Percentiles rank a stretch among this genome's conserved stretches.
Evolutionary conservation across 164 flowering plant genomes (phyloP).

Genomic region (Magnolia officinalis): DNA sequence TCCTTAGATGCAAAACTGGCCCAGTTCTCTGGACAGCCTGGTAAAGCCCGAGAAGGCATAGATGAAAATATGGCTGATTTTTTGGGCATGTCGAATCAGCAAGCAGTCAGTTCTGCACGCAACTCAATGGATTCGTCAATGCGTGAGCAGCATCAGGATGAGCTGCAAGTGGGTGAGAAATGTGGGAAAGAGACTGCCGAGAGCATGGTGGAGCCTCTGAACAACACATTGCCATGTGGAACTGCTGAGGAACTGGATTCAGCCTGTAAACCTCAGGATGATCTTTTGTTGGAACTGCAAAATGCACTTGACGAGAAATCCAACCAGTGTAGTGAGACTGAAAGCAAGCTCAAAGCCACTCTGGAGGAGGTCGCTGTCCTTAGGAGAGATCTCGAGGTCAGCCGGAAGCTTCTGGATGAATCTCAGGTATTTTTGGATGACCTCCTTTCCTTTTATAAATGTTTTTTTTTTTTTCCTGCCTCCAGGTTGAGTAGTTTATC

Average conservation of each 20-base stretch:
- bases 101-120: constrained; percentile 13
- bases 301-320: constrained; percentile 57
- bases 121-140: constrained; percentile 67
- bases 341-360: constrained; percentile 56
- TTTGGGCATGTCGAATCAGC: constrained; percentile 49
- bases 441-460: not conserved
- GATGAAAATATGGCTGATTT: constrained; percentile 94
- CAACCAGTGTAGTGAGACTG: constrained; percentile 53
- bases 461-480: no score
- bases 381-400: constrained; percentile 62
- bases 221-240: constrained; percentile 30
- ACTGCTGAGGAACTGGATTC: constrained; percentile 29
- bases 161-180: constrained; percentile 35
- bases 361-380: constrained; percentile 62
- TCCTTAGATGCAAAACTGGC: constrained; percentile 37
- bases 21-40: not conserved
- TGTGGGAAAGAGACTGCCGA: constrained; percentile 48
- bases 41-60: constrained; percentile 54
- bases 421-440: constrained; percentile 60
- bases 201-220: constrained; percentile 41
- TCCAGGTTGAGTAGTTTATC: no score
- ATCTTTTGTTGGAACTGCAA: constrained; percentile 53
- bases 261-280: constrained; percentile 29
- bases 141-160: constrained; percentile 64
- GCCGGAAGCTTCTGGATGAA: constrained; percentile 77